phyloP scores from a whole-genome alignment of 129 eudicot species.

The Helianthus annuus region HanXRQr2.0-SUNRISE NC_035449.2:18993569-18994068 shows the following conservation, averaged over 20 bases:
- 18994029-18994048: background rate
- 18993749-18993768: slow-evolving; percentile 92
- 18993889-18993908: slow-evolving; percentile 96
- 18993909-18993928: slow-evolving; percentile 92
- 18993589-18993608: background rate
- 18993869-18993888: slow-evolving; percentile 93
- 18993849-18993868: background rate
- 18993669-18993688: slow-evolving; percentile 76
- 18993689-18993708: slow-evolving; percentile 90
- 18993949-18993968: slow-evolving; percentile 96
- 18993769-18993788: slow-evolving; percentile 96
- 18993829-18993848: background rate
- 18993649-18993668: slow-evolving; percentile 92
- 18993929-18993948: slow-evolving; percentile 94
- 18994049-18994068: background rate
- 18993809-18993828: background rate
- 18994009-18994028: background rate
- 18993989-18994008: slow-evolving; percentile 59
- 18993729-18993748: slow-evolving; percentile 96
- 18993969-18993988: slow-evolving; percentile 96
- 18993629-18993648: slow-evolving; percentile 97
- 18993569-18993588: background rate
- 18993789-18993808: background rate
- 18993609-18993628: slow-evolving; percentile 92
- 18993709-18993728: slow-evolving; percentile 98